Conservation (phyloP, 352 stramenopile genomes). For the Phytophthora cactorum region DNA sequence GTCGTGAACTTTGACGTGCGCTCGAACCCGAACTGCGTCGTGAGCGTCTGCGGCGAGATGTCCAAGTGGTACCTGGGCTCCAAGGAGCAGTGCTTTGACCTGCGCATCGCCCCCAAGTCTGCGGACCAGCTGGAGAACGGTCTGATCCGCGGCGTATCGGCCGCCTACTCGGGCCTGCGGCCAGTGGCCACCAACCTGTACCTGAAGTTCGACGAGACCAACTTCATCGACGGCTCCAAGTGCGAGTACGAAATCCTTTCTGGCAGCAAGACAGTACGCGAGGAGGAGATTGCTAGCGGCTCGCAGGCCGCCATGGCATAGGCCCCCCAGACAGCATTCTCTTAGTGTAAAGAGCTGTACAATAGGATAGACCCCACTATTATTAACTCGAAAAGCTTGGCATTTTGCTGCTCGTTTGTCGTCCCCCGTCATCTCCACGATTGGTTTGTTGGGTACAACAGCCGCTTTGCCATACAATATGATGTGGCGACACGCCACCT, state of each 20-base stretch:
- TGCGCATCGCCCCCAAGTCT: constrained; percentile 75
- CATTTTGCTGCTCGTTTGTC: constrained; percentile 17
- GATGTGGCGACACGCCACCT: constrained; percentile 1
- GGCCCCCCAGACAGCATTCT: constrained; percentile 30
- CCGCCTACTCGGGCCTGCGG: constrained; percentile 55
- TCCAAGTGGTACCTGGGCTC: constrained; percentile 69
- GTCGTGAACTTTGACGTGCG: constrained; percentile 77
- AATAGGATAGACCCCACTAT: constrained; percentile 60
- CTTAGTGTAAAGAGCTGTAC: constrained; percentile 55
- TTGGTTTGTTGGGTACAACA: constrained; percentile 23
- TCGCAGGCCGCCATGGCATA: constrained; percentile 27
- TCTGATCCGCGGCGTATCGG: constrained; percentile 72
- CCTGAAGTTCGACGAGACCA: constrained; percentile 80
- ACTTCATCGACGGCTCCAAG: constrained; percentile 72
- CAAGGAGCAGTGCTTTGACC: constrained; percentile 74
- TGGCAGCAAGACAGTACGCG: constrained; percentile 64
- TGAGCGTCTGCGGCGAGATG: constrained; percentile 70
- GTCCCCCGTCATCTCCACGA: background rate
- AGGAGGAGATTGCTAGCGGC: constrained; percentile 25
- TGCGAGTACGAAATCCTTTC: constrained; percentile 78
- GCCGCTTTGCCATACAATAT: constrained; percentile 3
- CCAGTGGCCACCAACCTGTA: constrained; percentile 73
- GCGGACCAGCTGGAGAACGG: constrained; percentile 56
- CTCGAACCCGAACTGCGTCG: constrained; percentile 73
- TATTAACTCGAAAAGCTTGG: constrained; percentile 40